Evolutionary conservation across 305 asterid species (phyloP).

Genomic region (Solanum aculeatissimum): DNA sequence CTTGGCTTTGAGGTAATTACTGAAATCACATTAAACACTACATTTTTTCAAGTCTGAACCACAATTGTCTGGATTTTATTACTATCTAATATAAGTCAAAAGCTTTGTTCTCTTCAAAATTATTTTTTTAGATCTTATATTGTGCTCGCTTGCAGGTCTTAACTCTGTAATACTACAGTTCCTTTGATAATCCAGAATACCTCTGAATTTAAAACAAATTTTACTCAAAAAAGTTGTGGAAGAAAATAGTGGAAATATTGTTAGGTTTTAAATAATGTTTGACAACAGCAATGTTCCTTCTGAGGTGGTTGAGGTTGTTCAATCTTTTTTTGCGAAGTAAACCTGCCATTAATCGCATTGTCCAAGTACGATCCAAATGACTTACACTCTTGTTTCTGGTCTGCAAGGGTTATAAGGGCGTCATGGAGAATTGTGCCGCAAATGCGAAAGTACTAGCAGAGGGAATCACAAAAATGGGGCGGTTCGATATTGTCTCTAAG

Average conservation of each 20-base stretch:
- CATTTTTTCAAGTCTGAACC: background rate
- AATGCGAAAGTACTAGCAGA: constrained; percentile 33
- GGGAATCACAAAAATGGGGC: constrained; percentile 35
- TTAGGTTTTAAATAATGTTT: background rate
- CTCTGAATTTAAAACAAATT: background rate
- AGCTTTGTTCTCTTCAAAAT: background rate
- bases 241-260: background rate
- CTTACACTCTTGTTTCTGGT: background rate
- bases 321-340: background rate
- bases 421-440: constrained; percentile 60
- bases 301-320: background rate
- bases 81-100: background rate
- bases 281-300: background rate
- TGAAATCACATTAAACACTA: background rate
- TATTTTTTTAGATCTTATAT: background rate
- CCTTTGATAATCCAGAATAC: background rate
- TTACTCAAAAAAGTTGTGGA: background rate
- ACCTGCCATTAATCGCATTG: background rate
- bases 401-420: constrained; percentile 44
- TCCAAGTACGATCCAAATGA: background rate
- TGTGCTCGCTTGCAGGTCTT: background rate
- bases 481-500: constrained; percentile 43
- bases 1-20: constrained; percentile 58
- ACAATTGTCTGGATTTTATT: background rate
- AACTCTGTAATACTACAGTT: background rate